Evolutionary conservation across 371 early-diverging fungal species (phyloP), one percentile per base, ranked within the genome.

Genomic region (Apophysomyces elegans): DNA sequence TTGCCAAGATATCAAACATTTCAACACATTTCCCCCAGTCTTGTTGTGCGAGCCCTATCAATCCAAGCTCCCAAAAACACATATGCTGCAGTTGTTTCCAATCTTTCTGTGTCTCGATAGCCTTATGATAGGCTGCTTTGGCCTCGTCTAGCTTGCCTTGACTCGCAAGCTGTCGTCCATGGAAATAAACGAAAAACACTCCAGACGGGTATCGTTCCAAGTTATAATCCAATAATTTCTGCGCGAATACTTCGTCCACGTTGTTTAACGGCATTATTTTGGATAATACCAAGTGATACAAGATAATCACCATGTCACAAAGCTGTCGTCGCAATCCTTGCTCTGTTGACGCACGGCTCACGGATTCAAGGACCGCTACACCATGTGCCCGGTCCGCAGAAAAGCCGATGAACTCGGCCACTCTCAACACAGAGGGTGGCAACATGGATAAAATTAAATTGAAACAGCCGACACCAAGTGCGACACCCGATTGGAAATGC

Each of bases 11-110:
- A n/a, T 73, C 79, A 68, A 86, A 90, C 6, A 84, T 77, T 14
- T 84, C 76, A 36, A 67, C 75, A 0, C 89, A 86, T 16, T 76
- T 71, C 38, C 69, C 66, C 86, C 87, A 93, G 18, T 85, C 67
- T 2, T 81, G 76, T 38, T 86, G 69, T 26, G 81, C 75, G 12
- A 79, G 69, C 57, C 78, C 74, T 39, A 82, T 81, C 0, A 81
- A 54, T 1, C 85, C 88, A 14, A 88, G 67, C 60, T 93, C 92
- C 93, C 93, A 93, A 66, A 87, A 86, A 35, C 91, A 90, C 64
- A 91, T 83, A 60, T 93, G 91, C 47, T 85, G 84, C 57, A 93
- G 76, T 71, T 91, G 91, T 26, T 83, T 79, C 93, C 92, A 93
- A n/a, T 91, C 90, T 32, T 75, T 74, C 63, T 72, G 85, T 39